These are phyloP conservation scores for Leptosphaerulina australis DNA, from an alignment of 2,329 filamentous ascomycete genomes.

Conservation along the genomic window DNA sequence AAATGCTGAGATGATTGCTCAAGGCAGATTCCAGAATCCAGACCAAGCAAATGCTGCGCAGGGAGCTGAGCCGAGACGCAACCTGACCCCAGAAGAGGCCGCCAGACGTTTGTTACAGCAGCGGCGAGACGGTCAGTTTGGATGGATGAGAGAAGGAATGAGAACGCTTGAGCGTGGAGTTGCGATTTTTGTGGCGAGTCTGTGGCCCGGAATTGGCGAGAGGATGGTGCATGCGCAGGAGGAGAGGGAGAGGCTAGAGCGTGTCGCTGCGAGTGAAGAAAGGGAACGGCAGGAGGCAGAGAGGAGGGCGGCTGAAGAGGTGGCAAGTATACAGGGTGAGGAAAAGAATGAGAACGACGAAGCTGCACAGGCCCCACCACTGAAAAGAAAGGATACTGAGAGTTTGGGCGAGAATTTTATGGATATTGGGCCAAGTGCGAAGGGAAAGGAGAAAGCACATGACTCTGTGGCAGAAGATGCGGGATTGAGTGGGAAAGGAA, in stretches of 20 bases:
- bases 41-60: conserved; percentile 8
- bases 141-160: conserved; percentile 45
- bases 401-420: conserved; percentile 8
- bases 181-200: conserved; percentile 66
- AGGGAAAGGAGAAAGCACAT: conserved; percentile 17
- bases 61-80: conserved; percentile 16
- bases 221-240: conserved; percentile 63
- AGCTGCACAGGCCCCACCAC: conserved; percentile 7
- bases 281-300: conserved; percentile 27
- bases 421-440: conserved; percentile 4
- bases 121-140: conserved; percentile 35
- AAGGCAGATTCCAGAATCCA: conserved; percentile 8
- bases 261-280: conserved; percentile 39
- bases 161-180: conserved; percentile 60
- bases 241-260: conserved; percentile 49
- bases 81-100: conserved; percentile 50
- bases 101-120: conserved; percentile 51
- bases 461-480: background rate
- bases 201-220: conserved; percentile 68
- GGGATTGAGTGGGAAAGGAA: conserved; percentile 25
- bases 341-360: conserved; percentile 25
- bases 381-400: conserved; percentile 17
- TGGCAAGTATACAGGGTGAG: conserved; percentile 14
- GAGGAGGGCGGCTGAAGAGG: conserved; percentile 17
- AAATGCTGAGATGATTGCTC: conserved; percentile 26